Conservation (phyloP, 352 stramenopile genomes). For the Thalassiosira hispida region DNA sequence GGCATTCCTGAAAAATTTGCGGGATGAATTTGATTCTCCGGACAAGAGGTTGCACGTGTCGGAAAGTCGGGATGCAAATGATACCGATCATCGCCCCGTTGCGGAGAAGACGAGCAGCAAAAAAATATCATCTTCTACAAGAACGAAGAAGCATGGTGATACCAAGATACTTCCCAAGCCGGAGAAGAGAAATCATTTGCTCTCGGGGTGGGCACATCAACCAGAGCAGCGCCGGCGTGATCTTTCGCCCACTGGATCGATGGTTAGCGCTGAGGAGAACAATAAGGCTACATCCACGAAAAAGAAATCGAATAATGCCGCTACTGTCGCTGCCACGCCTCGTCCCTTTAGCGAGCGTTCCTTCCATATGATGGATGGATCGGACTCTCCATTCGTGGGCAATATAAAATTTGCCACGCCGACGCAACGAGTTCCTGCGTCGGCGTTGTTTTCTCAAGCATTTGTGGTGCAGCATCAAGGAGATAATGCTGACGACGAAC, state of each 20-base stretch:
- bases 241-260: conserved; percentile 11
- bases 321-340: neutral
- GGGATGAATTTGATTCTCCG: conserved; percentile 29
- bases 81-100: conserved; percentile 27
- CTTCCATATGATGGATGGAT: conserved; percentile 18
- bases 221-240: neutral
- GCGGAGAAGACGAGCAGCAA: conserved; percentile 24
- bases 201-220: conserved; percentile 4
- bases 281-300: neutral
- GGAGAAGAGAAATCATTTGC: conserved; percentile 7
- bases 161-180: conserved; percentile 14
- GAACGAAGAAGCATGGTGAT: neutral
- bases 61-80: conserved; percentile 45
- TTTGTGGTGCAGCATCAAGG: conserved; percentile 44
- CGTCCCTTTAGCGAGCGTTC: conserved; percentile 8
- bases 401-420: conserved; percentile 46
- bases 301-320: conserved; percentile 3
- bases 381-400: conserved; percentile 43
- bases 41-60: conserved; percentile 9
- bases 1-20: conserved; percentile 29
- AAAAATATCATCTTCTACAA: conserved; percentile 6
- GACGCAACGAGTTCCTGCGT: conserved; percentile 23
- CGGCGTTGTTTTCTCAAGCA: conserved; percentile 49
- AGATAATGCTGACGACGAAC: neutral
- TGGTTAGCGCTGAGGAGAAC: conserved; percentile 14